Percentiles rank a stretch among this genome's conserved stretches.
Conservation (phyloP, 257 asterid species). For the Capsicum baccatum region DNA sequence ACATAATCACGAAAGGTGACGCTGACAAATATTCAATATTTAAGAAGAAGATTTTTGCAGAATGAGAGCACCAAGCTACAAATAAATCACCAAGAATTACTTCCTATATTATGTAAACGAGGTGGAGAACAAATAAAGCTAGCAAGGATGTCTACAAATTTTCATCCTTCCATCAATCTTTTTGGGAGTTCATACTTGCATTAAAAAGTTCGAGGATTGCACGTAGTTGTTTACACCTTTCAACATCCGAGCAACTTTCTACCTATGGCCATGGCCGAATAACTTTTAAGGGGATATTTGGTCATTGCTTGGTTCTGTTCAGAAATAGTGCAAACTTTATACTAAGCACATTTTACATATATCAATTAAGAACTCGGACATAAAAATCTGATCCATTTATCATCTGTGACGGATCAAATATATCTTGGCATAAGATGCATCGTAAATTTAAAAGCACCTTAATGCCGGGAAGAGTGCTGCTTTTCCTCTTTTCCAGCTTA, state of each 20-base stretch:
- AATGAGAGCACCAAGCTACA: background rate
- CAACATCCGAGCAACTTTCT: background rate
- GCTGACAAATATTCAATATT: background rate
- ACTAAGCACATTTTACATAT: background rate
- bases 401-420: background rate
- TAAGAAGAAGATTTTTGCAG: background rate
- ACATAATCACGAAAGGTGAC: background rate
- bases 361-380: background rate
- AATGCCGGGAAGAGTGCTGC: background rate
- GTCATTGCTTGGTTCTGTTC: background rate
- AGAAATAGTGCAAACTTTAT: background rate
- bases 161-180: background rate
- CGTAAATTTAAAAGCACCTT: background rate
- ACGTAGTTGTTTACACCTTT: background rate
- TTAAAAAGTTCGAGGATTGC: background rate
- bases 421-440: constrained; percentile 7
- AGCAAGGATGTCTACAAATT: constrained; percentile 1
- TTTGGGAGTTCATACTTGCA: constrained; percentile 8
- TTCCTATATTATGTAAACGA: background rate
- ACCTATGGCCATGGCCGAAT: background rate
- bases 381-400: background rate
- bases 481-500: background rate
- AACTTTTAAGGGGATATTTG: background rate
- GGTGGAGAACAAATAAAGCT: background rate
- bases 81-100: background rate